Evolutionary conservation across 192 early-diverging fungal species (phyloP).

Genomic region (Umbelopsis vinacea): DNA sequence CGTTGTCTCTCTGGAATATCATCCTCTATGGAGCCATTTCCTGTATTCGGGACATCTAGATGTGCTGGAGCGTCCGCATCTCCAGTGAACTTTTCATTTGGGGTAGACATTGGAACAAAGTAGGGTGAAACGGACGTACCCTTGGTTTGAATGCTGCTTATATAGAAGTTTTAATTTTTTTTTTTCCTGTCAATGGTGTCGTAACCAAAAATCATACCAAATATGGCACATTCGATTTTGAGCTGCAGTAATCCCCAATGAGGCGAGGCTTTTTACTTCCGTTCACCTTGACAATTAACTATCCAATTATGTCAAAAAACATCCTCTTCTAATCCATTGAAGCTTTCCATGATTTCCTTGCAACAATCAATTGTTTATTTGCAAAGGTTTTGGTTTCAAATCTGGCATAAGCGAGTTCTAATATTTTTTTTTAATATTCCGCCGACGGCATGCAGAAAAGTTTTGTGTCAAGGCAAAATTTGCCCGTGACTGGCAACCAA

Average conservation of each 20-base stretch:
- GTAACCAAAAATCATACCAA: slow-evolving; percentile 8
- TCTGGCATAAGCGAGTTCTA: no score
- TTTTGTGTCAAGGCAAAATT: no score
- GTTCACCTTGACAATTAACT: no score
- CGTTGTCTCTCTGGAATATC: slow-evolving; percentile 26
- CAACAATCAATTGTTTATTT: background rate
- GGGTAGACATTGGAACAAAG: background rate
- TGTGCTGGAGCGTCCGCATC: background rate
- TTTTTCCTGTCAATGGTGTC: background rate
- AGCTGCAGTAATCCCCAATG: slow-evolving; percentile 3
- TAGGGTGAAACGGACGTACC: background rate
- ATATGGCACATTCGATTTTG: slow-evolving; percentile 19
- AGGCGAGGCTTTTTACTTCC: slow-evolving; percentile 8
- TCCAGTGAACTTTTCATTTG: background rate
- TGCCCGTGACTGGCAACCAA: no score
- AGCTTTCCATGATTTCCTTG: background rate
- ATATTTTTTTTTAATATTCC: no score
- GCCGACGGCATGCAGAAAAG: no score
- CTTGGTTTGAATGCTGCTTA: background rate
- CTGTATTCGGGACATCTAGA: background rate
- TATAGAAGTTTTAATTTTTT: slow-evolving; percentile 8
- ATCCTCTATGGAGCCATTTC: background rate
- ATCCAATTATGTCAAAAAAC: no score
- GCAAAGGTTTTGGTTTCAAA: no score
- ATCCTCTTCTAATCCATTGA: no score